These are phyloP conservation scores for Ceratopteris richardii DNA, from an alignment of 75 land plant genomes.

Conservation along the genomic window DNA sequence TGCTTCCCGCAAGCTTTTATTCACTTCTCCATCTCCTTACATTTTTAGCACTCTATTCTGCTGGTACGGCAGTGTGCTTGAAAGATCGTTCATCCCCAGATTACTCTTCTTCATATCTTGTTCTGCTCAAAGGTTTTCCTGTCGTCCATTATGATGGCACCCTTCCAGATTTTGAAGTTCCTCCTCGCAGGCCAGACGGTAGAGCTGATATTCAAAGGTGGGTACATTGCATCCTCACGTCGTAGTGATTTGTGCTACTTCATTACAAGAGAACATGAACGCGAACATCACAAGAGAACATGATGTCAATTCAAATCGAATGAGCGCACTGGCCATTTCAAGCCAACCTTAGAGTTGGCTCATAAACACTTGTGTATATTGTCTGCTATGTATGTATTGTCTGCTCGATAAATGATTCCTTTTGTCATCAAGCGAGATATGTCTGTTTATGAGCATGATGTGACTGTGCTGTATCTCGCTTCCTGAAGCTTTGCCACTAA, in stretches of 20 bases:
- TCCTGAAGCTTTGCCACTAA: no score
- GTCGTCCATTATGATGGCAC: slow-evolving; percentile 16
- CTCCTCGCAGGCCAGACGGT: neutral
- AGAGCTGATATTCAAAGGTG: neutral
- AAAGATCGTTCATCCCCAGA: no score
- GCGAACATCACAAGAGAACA: neutral
- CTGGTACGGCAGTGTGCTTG: no score
- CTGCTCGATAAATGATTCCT: neutral
- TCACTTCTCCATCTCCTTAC: no score
- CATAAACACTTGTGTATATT: neutral
- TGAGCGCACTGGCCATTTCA: neutral
- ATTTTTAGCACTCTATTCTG: no score
- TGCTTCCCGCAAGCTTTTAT: no score
- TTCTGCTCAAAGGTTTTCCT: slow-evolving; percentile 7
- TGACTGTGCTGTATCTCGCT: no score
- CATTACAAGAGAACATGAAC: neutral
- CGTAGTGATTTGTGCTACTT: slow-evolving; percentile 3
- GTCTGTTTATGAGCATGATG: neutral
- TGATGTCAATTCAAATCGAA: neutral
- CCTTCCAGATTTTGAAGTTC: slow-evolving; percentile 5
- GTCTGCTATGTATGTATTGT: neutral
- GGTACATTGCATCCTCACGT: no score
- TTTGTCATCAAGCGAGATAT: neutral
- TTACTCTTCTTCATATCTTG: neutral
- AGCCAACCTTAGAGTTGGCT: neutral